Conservation (phyloP, 768 basidiomycete genomes). For the Daedaleopsis sinensis region DNA sequence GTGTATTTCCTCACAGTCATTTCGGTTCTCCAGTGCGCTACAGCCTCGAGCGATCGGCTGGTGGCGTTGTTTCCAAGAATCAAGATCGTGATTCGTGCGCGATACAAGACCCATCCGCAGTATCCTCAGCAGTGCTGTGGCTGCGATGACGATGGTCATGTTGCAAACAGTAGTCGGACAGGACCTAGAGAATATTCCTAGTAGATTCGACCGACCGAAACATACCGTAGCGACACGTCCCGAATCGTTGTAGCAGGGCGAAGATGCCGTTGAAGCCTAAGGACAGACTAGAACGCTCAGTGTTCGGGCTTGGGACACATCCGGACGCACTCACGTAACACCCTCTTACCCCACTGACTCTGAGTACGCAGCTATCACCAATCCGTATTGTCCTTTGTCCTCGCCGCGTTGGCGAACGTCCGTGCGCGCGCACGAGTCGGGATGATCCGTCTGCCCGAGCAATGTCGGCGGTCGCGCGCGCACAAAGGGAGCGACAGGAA, state of each 20-base stretch:
- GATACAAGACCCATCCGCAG: not conserved
- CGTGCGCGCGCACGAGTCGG: not conserved
- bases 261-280: not conserved
- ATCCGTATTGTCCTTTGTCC: constrained; percentile 1
- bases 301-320: not conserved
- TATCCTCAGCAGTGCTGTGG: not conserved
- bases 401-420: not conserved
- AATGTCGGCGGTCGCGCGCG: not conserved
- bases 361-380: not conserved
- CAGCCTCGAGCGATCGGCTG: not conserved
- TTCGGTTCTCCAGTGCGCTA: constrained; percentile 9
- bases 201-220: no score
- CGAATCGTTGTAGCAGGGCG: not conserved
- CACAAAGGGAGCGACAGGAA: constrained; percentile 4
- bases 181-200: no score
- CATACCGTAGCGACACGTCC: no score
- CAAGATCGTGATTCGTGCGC: no score
- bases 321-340: not conserved
- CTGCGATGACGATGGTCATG: no score
- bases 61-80: not conserved
- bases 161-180: no score
- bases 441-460: constrained; percentile 11
- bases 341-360: not conserved
- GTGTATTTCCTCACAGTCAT: constrained; percentile 9
- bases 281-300: not conserved